Conservation (phyloP, 2,329 filamentous ascomycete species). For the Trichophyton equinum region DNA sequence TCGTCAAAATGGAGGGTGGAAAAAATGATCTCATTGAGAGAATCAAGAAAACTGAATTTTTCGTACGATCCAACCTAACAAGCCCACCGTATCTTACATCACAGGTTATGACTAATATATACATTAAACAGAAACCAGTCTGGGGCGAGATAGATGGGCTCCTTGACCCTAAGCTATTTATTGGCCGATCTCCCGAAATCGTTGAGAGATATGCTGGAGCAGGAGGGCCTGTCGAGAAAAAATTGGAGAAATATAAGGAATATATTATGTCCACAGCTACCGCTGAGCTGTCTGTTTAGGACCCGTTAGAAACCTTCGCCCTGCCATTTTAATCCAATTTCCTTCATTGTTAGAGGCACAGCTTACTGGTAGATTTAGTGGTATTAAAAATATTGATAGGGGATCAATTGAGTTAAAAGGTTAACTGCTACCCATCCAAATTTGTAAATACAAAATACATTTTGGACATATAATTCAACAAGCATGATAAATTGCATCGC, state of each 20-base stretch:
- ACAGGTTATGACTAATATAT: slow-evolving; percentile 4
- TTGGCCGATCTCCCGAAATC: slow-evolving; percentile 43
- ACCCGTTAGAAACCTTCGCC: background rate
- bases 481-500: background rate
- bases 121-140: slow-evolving; percentile 36
- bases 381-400: background rate
- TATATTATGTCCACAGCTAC: slow-evolving; percentile 1
- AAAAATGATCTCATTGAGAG: slow-evolving; percentile 71
- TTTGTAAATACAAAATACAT: background rate
- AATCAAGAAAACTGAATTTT: slow-evolving; percentile 61
- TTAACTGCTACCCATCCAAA: background rate
- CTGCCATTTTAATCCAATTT: too few species aligned
- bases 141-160: slow-evolving; percentile 56
- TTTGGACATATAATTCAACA: background rate
- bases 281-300: background rate
- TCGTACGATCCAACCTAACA: slow-evolving; percentile 36
- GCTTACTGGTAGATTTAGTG: too few species aligned
- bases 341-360: too few species aligned
- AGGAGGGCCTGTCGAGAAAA: slow-evolving; percentile 11
- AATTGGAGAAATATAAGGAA: slow-evolving; percentile 8
- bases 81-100: slow-evolving; percentile 18
- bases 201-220: slow-evolving; percentile 36
- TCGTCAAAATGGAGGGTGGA: slow-evolving; percentile 60
- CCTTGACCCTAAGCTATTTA: slow-evolving; percentile 51
- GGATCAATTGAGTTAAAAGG: background rate